Evolutionary conservation across 2,329 filamentous ascomycete species (phyloP), one percentile per base, ranked within the genome.

Genomic region (Coniochaeta sp.): DNA sequence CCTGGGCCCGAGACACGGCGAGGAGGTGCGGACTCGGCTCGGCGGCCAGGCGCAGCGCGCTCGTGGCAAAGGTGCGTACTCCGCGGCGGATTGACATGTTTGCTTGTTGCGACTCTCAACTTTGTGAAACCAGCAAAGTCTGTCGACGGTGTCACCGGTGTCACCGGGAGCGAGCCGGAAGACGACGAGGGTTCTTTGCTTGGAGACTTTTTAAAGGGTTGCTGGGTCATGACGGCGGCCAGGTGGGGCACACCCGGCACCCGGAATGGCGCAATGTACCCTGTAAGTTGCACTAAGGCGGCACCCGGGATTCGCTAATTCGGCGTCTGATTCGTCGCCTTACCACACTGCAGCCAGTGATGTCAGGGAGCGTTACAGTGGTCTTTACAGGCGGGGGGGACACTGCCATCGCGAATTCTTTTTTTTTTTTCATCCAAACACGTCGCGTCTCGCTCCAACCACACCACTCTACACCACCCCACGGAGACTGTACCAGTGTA

Each of bases 1-100:
- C 89, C 73, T 96, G 92, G 32, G 90, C 90, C 70, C 86, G 86
- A 47, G 91, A 91, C 61, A 96, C 86, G 64, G 82, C 82, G 62
- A 93, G 79, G 30, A 86, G 86, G 69, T 90, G 85, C 54, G 83
- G 70, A 73, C 79, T 78, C 42, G 81, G 79, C 50, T 73, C 72
- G 50, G 76, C 72, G 50, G 76, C 76, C 65, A 77, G 74, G 61
- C 85, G 82, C 67, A 80, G 75, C 62, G 85, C 83, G 62, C 84
- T 84, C 24, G 84, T 84, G 60, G 85, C 81, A 68, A 95, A 88
- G 63, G 84, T 83, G 69, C 89, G 84, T 63, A 86, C 79, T 68
- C 83, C 84, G 62, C 85, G 85, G 69, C 87, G 84, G 67, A 91
- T n/a, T n/a, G n/a, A 86, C 89, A 93, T 93, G 54, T 57, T 59